phyloP scores from a whole-genome alignment of 108 stramenopile species.

The Phaeodactylum tricornutum region DNA sequence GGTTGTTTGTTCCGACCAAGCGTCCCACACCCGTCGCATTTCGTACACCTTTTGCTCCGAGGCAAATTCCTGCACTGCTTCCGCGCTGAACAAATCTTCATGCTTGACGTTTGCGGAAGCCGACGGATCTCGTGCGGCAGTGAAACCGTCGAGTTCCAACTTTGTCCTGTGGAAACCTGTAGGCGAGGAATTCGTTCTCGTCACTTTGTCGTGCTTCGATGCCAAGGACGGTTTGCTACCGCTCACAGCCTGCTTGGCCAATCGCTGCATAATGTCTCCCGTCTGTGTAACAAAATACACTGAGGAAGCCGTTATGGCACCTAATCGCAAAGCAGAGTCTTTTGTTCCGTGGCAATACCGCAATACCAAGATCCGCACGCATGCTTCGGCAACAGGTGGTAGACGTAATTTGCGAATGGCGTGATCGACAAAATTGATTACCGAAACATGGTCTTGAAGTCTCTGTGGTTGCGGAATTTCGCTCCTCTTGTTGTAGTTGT shows the following conservation, averaged over 20 bases:
- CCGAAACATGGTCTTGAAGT: constrained; percentile 1
- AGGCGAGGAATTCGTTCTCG: no score
- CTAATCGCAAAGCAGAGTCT: no score
- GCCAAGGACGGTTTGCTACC: constrained; percentile 1
- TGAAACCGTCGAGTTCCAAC: background rate
- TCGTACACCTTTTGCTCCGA: constrained; percentile 29
- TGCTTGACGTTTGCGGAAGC: no score
- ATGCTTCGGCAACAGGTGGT: constrained; percentile 40
- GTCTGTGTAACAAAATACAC: constrained; percentile 31
- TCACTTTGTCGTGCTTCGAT: background rate
- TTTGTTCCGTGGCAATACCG: constrained; percentile 28
- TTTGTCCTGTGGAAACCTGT: no score
- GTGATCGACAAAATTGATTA: constrained; percentile 34
- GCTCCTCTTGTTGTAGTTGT: no score
- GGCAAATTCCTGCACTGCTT: constrained; percentile 1
- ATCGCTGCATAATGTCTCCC: constrained; percentile 36
- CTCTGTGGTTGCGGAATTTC: no score
- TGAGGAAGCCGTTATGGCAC: constrained; percentile 5
- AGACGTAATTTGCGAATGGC: constrained; percentile 29
- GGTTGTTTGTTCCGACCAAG: constrained; percentile 42
- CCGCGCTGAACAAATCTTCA: constrained; percentile 1
- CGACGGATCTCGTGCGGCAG: background rate
- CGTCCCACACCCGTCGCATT: constrained; percentile 41
- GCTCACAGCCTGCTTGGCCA: constrained; percentile 25
- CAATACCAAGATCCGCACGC: constrained; percentile 23